A percentile compares a stretch with the other conserved stretches of the same genome.
Conservation (phyloP, 2,329 filamentous ascomycete genomes). For the Neopestalotiopsis sp. region DNA sequence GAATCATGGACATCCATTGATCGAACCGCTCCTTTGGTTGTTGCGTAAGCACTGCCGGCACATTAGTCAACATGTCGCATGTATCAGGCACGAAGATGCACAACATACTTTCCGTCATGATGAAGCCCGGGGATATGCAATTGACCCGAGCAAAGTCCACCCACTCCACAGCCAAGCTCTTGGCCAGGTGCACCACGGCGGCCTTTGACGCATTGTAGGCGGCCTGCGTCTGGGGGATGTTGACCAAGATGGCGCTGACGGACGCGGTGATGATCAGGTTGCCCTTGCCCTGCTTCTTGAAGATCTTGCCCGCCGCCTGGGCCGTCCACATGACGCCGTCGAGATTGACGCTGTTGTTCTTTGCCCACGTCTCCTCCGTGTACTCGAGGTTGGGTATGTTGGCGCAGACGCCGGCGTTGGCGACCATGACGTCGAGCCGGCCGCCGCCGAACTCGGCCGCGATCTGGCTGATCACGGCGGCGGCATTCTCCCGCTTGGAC, state of each 20-base stretch:
- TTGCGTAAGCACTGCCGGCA: neutral
- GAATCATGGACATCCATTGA: conserved; percentile 1
- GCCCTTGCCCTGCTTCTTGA: conserved; percentile 84
- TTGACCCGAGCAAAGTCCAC: conserved; percentile 80
- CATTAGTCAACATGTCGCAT: neutral
- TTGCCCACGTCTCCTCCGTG: conserved; percentile 55
- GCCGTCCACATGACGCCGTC: conserved; percentile 82
- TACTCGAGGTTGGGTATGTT: conserved; percentile 71
- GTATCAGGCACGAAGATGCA: neutral
- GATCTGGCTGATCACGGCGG: conserved; percentile 38
- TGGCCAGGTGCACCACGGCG: conserved; percentile 69
- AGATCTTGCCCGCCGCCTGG: conserved; percentile 72
- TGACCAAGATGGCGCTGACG: conserved; percentile 82
- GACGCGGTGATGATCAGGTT: conserved; percentile 88
- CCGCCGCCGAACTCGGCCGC: conserved; percentile 68
- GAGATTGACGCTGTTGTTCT: conserved; percentile 76
- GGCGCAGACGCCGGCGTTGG: conserved; percentile 75
- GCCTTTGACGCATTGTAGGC: neutral
- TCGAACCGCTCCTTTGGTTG: neutral
- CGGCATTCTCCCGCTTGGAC: neutral
- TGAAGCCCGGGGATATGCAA: conserved; percentile 87
- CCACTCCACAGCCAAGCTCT: conserved; percentile 88
- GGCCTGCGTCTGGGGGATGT: conserved; percentile 67
- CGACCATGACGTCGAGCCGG: conserved; percentile 83
- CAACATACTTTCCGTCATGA: conserved; percentile 72